A percentile compares a stretch with the other conserved stretches of the same genome.
Conservation (phyloP, 345 rosid species). For the Clausena lansium region DNA sequence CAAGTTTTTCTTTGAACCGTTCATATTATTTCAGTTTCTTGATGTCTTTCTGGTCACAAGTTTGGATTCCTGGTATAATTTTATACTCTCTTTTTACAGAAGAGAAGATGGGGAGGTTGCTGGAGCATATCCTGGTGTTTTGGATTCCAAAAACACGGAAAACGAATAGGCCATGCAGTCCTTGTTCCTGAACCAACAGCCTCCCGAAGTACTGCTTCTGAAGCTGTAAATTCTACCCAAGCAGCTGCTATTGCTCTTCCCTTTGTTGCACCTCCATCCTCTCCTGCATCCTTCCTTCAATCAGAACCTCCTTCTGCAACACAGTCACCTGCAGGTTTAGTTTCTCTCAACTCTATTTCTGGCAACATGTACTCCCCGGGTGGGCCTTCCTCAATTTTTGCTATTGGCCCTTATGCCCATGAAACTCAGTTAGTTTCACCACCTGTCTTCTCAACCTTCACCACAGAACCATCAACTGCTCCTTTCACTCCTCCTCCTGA, state of each 20-base stretch:
- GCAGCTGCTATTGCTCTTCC: constrained; percentile 46
- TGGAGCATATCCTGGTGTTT: constrained; percentile 75
- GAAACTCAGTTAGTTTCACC: constrained; percentile 95
- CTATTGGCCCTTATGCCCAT: constrained; percentile 89
- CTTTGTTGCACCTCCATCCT: constrained; percentile 92
- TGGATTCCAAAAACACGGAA: constrained; percentile 53
- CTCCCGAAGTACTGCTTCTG: constrained; percentile 30
- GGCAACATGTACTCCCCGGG: constrained; percentile 64
- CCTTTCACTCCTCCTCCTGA: constrained; percentile 92
- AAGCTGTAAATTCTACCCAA: constrained; percentile 36
- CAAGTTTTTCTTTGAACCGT: not conserved
- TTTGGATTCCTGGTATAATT: not conserved
- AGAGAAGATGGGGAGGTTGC: constrained; percentile 72
- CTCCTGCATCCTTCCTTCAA: constrained; percentile 92
- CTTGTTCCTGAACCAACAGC: constrained; percentile 55
- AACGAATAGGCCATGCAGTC: constrained; percentile 69
- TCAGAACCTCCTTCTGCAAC: constrained; percentile 86
- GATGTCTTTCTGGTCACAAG: not conserved
- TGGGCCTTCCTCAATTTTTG: constrained; percentile 83
- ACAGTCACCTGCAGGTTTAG: constrained; percentile 77
- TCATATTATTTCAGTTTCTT: not conserved
- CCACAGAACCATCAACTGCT: constrained; percentile 98
- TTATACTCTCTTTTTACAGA: constrained; percentile 35
- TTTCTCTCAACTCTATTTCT: constrained; percentile 59
- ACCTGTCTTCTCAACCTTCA: constrained; percentile 86